Conservation (phyloP, 352 stramenopile genomes). For the Pythium volutum region DNA sequence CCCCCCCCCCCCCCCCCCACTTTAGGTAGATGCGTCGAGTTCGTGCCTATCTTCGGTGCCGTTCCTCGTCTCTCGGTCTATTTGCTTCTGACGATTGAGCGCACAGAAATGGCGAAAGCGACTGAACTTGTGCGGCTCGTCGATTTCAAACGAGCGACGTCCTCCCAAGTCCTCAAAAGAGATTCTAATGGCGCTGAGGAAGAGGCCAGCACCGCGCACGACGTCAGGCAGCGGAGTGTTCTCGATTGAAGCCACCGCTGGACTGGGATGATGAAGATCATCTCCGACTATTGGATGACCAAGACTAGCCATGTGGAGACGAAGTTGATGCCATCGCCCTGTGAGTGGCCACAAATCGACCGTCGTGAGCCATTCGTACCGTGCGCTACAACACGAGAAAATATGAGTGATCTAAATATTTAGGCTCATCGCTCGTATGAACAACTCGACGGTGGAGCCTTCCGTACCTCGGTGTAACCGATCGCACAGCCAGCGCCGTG, state of each 20-base stretch:
- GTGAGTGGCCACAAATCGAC: slow-evolving; percentile 69
- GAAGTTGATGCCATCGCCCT: slow-evolving; percentile 66
- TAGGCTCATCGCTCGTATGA: not conserved
- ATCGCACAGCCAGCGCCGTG: slow-evolving; percentile 11
- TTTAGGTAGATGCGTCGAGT: not conserved
- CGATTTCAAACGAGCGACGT: slow-evolving; percentile 32
- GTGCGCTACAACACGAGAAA: slow-evolving; percentile 21
- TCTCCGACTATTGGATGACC: slow-evolving; percentile 67
- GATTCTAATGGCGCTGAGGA: slow-evolving; percentile 46
- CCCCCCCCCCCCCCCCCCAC: too few relatives aligned
- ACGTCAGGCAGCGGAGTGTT: slow-evolving; percentile 25
- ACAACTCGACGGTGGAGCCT: not conserved
- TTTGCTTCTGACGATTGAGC: slow-evolving; percentile 30
- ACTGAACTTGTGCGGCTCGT: slow-evolving; percentile 56
- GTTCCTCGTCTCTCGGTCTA: slow-evolving; percentile 1
- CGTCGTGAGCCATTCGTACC: slow-evolving; percentile 59
- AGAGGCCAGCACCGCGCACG: slow-evolving; percentile 47
- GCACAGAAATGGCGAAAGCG: slow-evolving; percentile 60
- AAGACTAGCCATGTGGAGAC: slow-evolving; percentile 51
- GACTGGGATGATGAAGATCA: slow-evolving; percentile 50
- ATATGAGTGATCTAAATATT: not conserved
- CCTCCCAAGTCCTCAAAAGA: slow-evolving; percentile 39
- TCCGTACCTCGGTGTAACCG: slow-evolving; percentile 15
- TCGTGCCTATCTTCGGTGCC: not conserved
- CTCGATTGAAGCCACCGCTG: not conserved